phyloP scores from a whole-genome alignment of 2,329 filamentous ascomycete species.

The Sporothrix brunneoviolacea region DNA sequence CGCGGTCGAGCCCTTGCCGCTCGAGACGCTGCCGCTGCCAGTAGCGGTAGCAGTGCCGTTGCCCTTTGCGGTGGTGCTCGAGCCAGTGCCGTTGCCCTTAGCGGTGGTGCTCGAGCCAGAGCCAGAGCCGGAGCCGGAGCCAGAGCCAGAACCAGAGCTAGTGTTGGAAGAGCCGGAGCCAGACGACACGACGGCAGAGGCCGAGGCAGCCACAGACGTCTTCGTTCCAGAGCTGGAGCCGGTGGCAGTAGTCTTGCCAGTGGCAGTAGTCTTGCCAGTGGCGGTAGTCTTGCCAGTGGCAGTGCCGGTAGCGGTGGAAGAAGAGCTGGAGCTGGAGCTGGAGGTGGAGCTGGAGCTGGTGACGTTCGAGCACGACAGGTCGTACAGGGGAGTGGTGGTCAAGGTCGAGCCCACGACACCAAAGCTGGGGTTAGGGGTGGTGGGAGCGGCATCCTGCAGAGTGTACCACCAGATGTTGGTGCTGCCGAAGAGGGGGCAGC shows the following conservation, averaged over 20 bases:
- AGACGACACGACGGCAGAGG: background rate
- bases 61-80: slow-evolving; percentile 21
- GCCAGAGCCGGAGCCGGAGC: slow-evolving; percentile 15
- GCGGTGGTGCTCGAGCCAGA: background rate
- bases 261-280: background rate
- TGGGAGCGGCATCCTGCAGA: slow-evolving; percentile 58
- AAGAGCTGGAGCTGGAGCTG: background rate
- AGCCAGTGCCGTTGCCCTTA: slow-evolving; percentile 18
- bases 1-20: slow-evolving; percentile 16
- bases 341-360: slow-evolving; percentile 19
- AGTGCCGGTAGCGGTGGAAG: background rate
- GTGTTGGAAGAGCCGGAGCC: slow-evolving; percentile 6
- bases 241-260: too few species aligned
- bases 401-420: slow-evolving; percentile 56
- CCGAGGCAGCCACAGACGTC: background rate
- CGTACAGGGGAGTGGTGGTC: slow-evolving; percentile 50
- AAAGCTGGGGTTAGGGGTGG: slow-evolving; percentile 60
- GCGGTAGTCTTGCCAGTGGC: background rate
- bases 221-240: background rate
- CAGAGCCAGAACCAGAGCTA: slow-evolving; percentile 1
- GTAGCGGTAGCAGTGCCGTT: slow-evolving; percentile 23
- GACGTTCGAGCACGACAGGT: slow-evolving; percentile 51
- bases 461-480: slow-evolving; percentile 72
- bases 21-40: slow-evolving; percentile 17
- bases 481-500: slow-evolving; percentile 61